Evolutionary conservation across 371 early-diverging fungal genomes (phyloP).

Genomic region (Mucor piriformis): DNA sequence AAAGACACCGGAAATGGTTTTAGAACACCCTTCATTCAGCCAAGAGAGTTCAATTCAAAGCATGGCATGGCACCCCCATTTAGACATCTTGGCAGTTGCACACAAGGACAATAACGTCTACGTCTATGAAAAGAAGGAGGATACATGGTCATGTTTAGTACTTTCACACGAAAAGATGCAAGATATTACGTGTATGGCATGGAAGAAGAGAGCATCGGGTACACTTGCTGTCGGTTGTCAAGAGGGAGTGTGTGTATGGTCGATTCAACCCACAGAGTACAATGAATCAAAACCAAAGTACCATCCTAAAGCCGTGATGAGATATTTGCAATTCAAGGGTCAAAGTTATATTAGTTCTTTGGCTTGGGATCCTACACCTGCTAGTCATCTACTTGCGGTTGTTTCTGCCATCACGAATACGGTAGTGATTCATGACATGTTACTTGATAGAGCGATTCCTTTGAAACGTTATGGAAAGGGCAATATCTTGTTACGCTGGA

Average conservation of each 20-base stretch:
- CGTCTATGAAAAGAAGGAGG: constrained; percentile 47
- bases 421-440: constrained; percentile 39
- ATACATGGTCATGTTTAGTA: constrained; percentile 42
- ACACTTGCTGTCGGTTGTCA: constrained; percentile 60
- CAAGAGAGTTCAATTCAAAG: constrained; percentile 14
- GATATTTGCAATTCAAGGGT: constrained; percentile 30
- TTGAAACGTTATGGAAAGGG: constrained; percentile 44
- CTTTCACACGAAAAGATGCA: constrained; percentile 50
- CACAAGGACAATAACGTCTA: constrained; percentile 50
- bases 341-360: constrained; percentile 38
- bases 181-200: constrained; percentile 56
- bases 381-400: constrained; percentile 42
- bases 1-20: neutral
- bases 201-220: constrained; percentile 51
- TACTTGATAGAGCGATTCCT: constrained; percentile 28
- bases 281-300: constrained; percentile 1
- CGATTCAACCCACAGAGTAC: constrained; percentile 11
- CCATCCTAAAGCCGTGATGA: constrained; percentile 33
- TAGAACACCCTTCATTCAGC: constrained; percentile 4
- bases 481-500: constrained; percentile 45
- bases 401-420: constrained; percentile 31
- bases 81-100: constrained; percentile 53
- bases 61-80: constrained; percentile 63
- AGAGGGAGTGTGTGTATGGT: constrained; percentile 62
- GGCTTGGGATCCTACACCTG: constrained; percentile 53